phyloP scores from a whole-genome alignment of 2,329 filamentous ascomycete species.

The Alternaria ethzedia region DNA sequence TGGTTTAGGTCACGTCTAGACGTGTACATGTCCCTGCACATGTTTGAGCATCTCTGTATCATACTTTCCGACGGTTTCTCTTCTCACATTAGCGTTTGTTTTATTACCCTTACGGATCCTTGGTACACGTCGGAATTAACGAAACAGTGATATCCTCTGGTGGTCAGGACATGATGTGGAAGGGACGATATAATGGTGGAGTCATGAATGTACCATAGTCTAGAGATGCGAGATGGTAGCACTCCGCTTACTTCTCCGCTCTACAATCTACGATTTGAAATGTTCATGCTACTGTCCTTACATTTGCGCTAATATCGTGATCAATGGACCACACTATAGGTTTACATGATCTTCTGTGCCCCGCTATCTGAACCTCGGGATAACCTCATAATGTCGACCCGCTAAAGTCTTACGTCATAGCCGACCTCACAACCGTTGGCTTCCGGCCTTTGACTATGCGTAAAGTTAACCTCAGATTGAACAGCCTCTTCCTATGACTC shows the following conservation, averaged over 20 bases:
- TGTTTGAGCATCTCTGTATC: slow-evolving; percentile 40
- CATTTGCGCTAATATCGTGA: neutral
- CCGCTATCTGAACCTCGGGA: slow-evolving; percentile 14
- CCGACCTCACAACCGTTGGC: neutral
- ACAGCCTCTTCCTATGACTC: neutral
- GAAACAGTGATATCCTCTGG: slow-evolving; percentile 29
- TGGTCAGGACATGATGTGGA: slow-evolving; percentile 24
- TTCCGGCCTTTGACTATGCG: neutral
- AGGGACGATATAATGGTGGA: slow-evolving; percentile 24
- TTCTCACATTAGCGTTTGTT: slow-evolving; percentile 38
- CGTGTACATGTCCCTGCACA: slow-evolving; percentile 38
- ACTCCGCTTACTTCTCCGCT: slow-evolving; percentile 40
- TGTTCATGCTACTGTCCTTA: slow-evolving; percentile 1
- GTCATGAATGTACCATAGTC: slow-evolving; percentile 36
- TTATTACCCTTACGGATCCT: slow-evolving; percentile 36
- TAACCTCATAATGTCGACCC: neutral
- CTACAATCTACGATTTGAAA: slow-evolving; percentile 29
- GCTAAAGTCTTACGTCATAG: slow-evolving; percentile 14
- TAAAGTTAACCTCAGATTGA: neutral
- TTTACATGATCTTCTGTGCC: neutral
- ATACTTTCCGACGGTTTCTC: slow-evolving; percentile 44
- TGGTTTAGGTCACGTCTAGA: slow-evolving; percentile 39
- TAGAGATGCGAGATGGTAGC: slow-evolving; percentile 40
- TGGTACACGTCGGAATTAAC: slow-evolving; percentile 28
- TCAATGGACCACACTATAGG: neutral